Conservation (phyloP, 345 rosid genomes). For the Pugionium cornutum region DNA sequence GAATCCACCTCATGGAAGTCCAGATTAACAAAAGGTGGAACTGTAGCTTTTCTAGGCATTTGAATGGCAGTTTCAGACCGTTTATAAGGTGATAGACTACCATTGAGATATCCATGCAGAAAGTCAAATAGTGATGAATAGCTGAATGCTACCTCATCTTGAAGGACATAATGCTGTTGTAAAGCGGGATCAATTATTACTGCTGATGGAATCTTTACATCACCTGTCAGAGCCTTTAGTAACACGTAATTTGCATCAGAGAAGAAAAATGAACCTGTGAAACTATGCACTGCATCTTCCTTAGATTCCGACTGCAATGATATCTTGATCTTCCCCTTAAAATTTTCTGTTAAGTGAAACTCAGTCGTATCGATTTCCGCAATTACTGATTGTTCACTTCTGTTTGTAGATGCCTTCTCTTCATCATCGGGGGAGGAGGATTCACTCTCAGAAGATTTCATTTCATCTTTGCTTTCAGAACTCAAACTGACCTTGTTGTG, state of each 20-base stretch:
- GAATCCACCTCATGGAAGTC: constrained; percentile 81
- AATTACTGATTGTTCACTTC: constrained; percentile 37
- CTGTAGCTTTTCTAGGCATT: constrained; percentile 49
- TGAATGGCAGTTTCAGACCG: constrained; percentile 52
- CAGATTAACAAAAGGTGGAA: constrained; percentile 76
- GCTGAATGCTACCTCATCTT: constrained; percentile 45
- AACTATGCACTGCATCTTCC: constrained; percentile 47
- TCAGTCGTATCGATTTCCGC: constrained; percentile 41
- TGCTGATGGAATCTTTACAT: constrained; percentile 67
- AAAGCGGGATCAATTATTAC: constrained; percentile 66
- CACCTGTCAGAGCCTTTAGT: constrained; percentile 67
- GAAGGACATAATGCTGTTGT: constrained; percentile 69
- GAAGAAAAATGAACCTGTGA: constrained; percentile 70
- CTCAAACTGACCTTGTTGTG: constrained; percentile 32
- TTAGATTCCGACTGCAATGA: constrained; percentile 38
- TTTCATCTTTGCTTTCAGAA: constrained; percentile 35
- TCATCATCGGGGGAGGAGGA: constrained; percentile 40
- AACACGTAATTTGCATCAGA: constrained; percentile 72
- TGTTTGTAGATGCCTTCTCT: constrained; percentile 37
- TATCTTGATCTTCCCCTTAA: constrained; percentile 37
- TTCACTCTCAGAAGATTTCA: constrained; percentile 38
- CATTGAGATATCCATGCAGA: constrained; percentile 60
- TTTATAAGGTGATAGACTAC: constrained; percentile 65
- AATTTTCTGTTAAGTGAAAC: constrained; percentile 33
- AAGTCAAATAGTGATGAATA: constrained; percentile 50